Conservation (phyloP, 441 rosid species). For the Eruca vesicaria region DNA sequence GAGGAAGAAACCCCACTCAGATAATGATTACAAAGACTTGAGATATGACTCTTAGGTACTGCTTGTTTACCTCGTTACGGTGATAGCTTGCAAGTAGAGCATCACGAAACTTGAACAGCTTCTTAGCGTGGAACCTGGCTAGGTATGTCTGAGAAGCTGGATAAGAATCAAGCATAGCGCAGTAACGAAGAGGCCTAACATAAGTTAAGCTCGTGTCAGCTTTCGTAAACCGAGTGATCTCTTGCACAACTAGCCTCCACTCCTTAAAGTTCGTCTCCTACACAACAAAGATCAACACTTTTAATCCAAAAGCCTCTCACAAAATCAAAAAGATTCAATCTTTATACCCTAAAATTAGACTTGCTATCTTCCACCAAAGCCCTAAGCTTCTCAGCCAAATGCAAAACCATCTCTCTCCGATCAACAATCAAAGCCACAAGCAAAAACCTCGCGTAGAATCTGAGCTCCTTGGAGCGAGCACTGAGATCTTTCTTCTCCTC, state of each 20-base stretch:
- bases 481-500: constrained; percentile 62
- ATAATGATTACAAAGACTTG: background rate
- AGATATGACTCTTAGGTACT: background rate
- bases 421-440: constrained; percentile 73
- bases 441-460: constrained; percentile 84
- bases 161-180: constrained; percentile 60
- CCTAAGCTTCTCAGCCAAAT: constrained; percentile 56
- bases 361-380: constrained; percentile 69
- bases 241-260: constrained; percentile 89
- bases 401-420: constrained; percentile 59
- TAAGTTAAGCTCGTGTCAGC: constrained; percentile 45
- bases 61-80: constrained; percentile 64
- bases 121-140: constrained; percentile 85
- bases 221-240: constrained; percentile 66
- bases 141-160: constrained; percentile 73
- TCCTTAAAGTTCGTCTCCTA: constrained; percentile 91
- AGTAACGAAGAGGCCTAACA: constrained; percentile 79
- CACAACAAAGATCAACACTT: background rate
- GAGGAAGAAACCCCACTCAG: constrained; percentile 25
- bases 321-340: background rate
- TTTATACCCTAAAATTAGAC: constrained; percentile 63
- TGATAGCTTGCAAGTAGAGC: constrained; percentile 82
- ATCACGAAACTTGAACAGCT: constrained; percentile 73
- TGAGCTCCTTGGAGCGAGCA: constrained; percentile 77
- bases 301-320: no score